Conservation (phyloP, 176 grass and related monocot genomes). For the Phragmites australis region DNA sequence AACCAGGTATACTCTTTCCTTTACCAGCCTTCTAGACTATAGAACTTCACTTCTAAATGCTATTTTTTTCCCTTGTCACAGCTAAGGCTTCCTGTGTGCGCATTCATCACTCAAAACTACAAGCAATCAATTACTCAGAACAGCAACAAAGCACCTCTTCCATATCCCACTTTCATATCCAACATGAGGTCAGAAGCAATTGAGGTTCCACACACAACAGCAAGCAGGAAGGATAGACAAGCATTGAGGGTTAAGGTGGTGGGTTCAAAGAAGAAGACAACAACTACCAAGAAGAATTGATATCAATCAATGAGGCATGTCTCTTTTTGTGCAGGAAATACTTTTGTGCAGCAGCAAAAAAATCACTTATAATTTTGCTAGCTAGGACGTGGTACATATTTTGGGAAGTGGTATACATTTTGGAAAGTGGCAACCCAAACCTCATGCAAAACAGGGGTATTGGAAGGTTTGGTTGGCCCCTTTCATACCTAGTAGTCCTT, state of each 20-base stretch:
- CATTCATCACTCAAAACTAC: background rate
- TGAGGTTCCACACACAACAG: background rate
- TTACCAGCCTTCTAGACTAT: background rate
- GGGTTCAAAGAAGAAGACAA: background rate
- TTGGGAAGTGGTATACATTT: background rate
- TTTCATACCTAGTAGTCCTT: background rate
- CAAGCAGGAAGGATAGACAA: background rate
- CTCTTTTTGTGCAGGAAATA: background rate
- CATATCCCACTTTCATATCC: background rate
- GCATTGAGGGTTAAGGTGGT: background rate
- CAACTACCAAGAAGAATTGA: background rate
- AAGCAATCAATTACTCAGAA: background rate
- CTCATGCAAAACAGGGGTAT: background rate
- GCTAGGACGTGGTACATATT: background rate
- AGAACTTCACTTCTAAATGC: background rate
- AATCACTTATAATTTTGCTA: background rate
- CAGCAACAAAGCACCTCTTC: background rate
- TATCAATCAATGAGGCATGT: background rate
- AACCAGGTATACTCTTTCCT: conserved; percentile 14
- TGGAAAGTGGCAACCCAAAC: conserved; percentile 11
- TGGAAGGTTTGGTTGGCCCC: background rate
- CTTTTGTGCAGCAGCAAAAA: background rate
- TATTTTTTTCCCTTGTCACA: background rate
- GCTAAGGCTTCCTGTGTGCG: background rate
- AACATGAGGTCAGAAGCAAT: background rate